Evolutionary conservation across 176 grass and related monocot species (phyloP).

Genomic region (sorghum (Sorghum bicolor)): DNA sequence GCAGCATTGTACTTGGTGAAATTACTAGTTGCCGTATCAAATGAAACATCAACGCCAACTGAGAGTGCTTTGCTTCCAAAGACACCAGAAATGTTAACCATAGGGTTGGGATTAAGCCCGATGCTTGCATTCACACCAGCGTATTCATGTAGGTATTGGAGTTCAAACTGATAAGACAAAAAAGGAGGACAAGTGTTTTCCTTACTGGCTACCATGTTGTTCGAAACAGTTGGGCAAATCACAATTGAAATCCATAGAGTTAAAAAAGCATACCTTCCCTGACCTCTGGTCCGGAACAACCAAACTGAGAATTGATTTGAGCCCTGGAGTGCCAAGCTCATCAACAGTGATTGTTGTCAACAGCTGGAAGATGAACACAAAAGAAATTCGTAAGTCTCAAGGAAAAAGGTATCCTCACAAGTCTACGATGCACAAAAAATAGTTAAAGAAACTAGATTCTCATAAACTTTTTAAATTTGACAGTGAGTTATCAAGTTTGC

Average conservation of each 20-base stretch:
- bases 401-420: background rate
- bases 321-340: slow-evolving; percentile 54
- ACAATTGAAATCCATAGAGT: background rate
- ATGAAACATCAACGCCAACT: slow-evolving; percentile 73
- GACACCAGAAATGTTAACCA: slow-evolving; percentile 68
- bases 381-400: background rate
- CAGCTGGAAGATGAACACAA: slow-evolving; percentile 49
- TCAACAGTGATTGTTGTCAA: slow-evolving; percentile 57
- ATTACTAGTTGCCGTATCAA: slow-evolving; percentile 63
- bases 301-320: slow-evolving; percentile 72
- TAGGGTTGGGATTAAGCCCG: slow-evolving; percentile 70
- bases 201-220: background rate
- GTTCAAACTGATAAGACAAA: slow-evolving; percentile 55
- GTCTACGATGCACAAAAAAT: background rate
- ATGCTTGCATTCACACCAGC: slow-evolving; percentile 60
- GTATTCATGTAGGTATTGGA: slow-evolving; percentile 70
- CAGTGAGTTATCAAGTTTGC: background rate
- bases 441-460: background rate
- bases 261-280: slow-evolving; percentile 51
- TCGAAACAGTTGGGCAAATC: background rate
- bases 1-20: slow-evolving; percentile 76
- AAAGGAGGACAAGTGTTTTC: background rate
- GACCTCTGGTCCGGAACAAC: slow-evolving; percentile 75
- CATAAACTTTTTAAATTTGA: background rate
- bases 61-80: slow-evolving; percentile 65